phyloP scores from a whole-genome alignment of 208 protist species.

The Tetramitus jugosus region DNA sequence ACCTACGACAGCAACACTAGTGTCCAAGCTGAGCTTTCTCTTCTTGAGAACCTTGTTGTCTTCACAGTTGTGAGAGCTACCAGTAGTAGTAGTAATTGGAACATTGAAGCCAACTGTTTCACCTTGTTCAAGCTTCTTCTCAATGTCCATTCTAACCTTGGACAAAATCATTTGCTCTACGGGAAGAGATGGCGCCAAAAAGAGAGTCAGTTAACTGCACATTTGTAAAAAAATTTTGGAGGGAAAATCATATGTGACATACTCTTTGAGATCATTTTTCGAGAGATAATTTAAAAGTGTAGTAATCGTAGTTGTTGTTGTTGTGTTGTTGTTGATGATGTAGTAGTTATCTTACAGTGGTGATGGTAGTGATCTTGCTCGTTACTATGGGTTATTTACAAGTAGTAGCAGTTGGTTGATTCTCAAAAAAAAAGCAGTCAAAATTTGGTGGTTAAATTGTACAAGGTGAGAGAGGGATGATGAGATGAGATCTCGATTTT shows the following conservation, averaged over 20 bases:
- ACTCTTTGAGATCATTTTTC: not conserved
- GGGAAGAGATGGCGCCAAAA: not conserved
- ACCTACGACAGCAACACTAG: too few relatives aligned
- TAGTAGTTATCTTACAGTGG: not conserved
- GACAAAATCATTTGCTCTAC: not conserved
- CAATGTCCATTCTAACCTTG: not conserved
- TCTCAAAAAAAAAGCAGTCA: too few relatives aligned
- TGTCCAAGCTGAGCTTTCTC: not conserved
- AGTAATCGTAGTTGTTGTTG: not conserved
- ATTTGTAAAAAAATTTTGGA: too few relatives aligned
- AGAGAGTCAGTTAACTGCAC: too few relatives aligned
- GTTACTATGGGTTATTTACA: not conserved
- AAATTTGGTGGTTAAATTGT: too few relatives aligned
- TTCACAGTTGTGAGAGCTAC: not conserved
- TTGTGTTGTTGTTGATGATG: not conserved
- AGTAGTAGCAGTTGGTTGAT: not conserved
- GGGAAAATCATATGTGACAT: too few relatives aligned
- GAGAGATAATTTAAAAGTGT: too few relatives aligned
- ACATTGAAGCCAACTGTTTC: not conserved
- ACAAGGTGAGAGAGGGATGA: too few relatives aligned
- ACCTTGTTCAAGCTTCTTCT: not conserved
- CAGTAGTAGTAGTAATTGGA: not conserved
- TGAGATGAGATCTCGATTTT: too few relatives aligned
- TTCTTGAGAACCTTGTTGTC: not conserved
- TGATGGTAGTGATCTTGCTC: not conserved